Base-by-base conservation (phyloP, 169 alveolate species). In the Plasmodium ovale region DNA sequence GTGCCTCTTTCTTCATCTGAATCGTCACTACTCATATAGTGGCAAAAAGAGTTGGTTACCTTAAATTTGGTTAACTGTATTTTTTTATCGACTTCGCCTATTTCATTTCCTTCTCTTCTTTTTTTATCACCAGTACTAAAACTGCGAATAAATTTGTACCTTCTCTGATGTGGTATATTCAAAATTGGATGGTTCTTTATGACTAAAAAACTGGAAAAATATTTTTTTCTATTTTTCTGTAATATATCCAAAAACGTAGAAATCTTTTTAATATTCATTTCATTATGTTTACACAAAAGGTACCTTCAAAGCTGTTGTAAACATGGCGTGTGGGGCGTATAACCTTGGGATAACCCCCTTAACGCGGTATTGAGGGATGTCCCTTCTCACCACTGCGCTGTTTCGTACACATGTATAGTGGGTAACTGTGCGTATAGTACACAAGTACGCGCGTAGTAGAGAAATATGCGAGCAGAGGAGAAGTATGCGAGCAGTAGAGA, bases 21-120 rank as follows among this genome's bases (percentile, higher is more conserved):
- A 16, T 82, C 90, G 27, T 82, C 90, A 82, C 84, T 68, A 19
- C 84, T 67, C 5, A 65, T 67, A 51, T 35, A 47, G 39, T 51
- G 27, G 16, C 27, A 27, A 5, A 16, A 9, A 33, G 33, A 12
- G 12, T 82, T 64, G 25, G 72, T 44, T 33, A 82, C 59, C 74
- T 82, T 82, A 65, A 47, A 51, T 14, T 37, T 67, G 7, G 90
- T 82, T 16, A 82, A 59, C 27, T 82, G 65, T 5, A 82, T 82
- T 64, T 67, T 67, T 60, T 82, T 82, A 31, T 39, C 54, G 9
- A 56, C n/a, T 82, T 82, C 84, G 31, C 53, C 4, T n/a, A n/a
- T 67, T 49, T 10, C 10, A 47, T 29, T 49, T 9, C 53, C 31
- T 14, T 42, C 31, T 49, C 9, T 68, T 53, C 27, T 49, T 19